Percentiles rank a stretch among this genome's conserved stretches.
phyloP scores from a whole-genome alignment of 305 asterid genomes.

The Caryopteris hybrid region DNA sequence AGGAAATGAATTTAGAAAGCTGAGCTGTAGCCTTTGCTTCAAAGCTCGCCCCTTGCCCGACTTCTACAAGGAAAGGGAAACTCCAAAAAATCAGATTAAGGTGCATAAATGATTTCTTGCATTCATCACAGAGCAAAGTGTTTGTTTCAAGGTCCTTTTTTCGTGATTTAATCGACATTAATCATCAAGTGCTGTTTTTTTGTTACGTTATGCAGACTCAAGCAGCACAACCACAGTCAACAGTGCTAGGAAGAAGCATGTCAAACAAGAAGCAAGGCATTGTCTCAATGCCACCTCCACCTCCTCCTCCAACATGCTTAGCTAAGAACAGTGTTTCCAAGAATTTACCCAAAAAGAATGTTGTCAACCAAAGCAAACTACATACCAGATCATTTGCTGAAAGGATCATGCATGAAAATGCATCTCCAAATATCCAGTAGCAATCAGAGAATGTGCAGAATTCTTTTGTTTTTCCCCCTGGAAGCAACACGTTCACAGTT shows the following conservation, averaged over 20 bases:
- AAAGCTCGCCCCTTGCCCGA: conserved; percentile 78
- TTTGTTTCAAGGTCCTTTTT: background rate
- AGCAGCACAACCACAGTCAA: conserved; percentile 35
- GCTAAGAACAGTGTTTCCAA: conserved; percentile 34
- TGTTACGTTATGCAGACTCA: conserved; percentile 31
- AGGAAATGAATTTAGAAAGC: conserved; percentile 55
- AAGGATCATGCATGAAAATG: conserved; percentile 34
- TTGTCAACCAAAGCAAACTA: conserved; percentile 7
- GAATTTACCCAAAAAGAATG: conserved; percentile 30
- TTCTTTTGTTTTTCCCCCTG: background rate
- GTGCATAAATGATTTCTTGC: conserved; percentile 27
- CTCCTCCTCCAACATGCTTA: conserved; percentile 37
- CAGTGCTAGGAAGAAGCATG: conserved; percentile 37
- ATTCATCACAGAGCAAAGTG: background rate
- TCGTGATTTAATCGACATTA: background rate
- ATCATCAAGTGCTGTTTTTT: background rate
- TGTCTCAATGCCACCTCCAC: conserved; percentile 50
- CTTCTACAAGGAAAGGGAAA: conserved; percentile 56
- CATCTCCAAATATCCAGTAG: conserved; percentile 39
- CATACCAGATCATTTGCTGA: conserved; percentile 21
- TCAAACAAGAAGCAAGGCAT: conserved; percentile 38
- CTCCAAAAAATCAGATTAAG: conserved; percentile 35
- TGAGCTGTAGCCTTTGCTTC: conserved; percentile 72
- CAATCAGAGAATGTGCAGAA: conserved; percentile 12
- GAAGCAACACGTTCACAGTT: conserved; percentile 12